Evolutionary conservation across 106 monocot species (phyloP), one percentile per base, ranked within the genome.

Genomic region (Dioscorea zingiberensis): DNA sequence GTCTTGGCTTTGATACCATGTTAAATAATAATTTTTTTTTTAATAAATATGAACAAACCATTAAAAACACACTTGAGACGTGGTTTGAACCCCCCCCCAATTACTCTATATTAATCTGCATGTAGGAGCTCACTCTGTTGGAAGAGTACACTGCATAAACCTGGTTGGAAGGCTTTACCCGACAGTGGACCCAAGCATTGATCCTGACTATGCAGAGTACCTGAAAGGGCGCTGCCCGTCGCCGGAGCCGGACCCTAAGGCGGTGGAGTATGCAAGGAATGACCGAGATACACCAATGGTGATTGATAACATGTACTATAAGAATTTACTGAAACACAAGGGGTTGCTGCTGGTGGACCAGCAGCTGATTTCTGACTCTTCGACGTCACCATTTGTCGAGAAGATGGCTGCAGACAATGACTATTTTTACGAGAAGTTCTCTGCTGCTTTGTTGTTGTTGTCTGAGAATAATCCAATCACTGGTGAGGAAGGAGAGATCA

Each of bases 251-350:
- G 77, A 84, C 25, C 80, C 77, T 6, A 56, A 66, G 47, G 67
- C 45, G 0, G 80, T 87, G 12, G 55, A 48, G 24, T 87, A 87
- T 54, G 69, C 77, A 19, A 68, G 87, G 59, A 87, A 77, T 28
- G 87, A 87, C 67, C 30, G 73, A 28, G 74, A 61, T 30, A 87
- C 87, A 27, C 80, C 87, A 3, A 87, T 87, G 87, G 27, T 69
- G 16, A 32, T 87, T 13, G 87, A 87, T 64, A 87, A 87, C 75
- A 65, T 75, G 69, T 87, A 87, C 77, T 78, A 87, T 77, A 77
- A 75, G 71, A 74, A 81, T 65, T 17, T 87, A 63, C 23, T 87
- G 46, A 46, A 45, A n/a, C 64, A 72, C 65, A 78, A 72, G 76
- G 87, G 83, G 9, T 72, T 87, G 30, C 25, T 87, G 74, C 63